A percentile compares a stretch with the other conserved stretches of the same genome.
These are phyloP conservation scores for Eudorina sp. DNA, from an alignment of 139 green algal genomes.

Conservation along the genomic window DNA sequence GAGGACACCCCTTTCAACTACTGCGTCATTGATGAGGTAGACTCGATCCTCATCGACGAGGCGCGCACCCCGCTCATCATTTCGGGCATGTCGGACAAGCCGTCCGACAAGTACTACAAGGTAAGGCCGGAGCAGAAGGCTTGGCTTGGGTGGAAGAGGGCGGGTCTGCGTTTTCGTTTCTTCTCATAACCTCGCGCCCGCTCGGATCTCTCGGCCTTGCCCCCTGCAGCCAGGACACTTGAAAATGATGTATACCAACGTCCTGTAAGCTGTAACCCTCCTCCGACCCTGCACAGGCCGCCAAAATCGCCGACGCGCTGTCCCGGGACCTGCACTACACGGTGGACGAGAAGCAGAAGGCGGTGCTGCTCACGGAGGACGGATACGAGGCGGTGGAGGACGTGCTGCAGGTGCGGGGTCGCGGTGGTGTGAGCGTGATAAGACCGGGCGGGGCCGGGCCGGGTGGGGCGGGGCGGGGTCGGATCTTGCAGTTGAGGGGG, in stretches of 20 bases:
- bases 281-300: slow-evolving; percentile 56
- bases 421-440: too few species aligned
- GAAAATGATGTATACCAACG: too few species aligned
- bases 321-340: slow-evolving; percentile 95
- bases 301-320: slow-evolving; percentile 91
- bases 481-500: too few species aligned
- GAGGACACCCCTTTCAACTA: slow-evolving; percentile 88
- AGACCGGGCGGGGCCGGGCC: neutral
- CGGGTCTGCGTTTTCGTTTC: neutral
- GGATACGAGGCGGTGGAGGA: slow-evolving; percentile 98
- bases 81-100: slow-evolving; percentile 89
- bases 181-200: neutral
- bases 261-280: too few species aligned
- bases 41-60: slow-evolving; percentile 99
- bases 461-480: neutral
- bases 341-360: slow-evolving; percentile 99
- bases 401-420: slow-evolving; percentile 81
- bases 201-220: neutral
- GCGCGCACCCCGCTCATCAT: slow-evolving; percentile 98
- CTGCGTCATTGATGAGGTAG: slow-evolving; percentile 94
- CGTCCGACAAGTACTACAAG: slow-evolving; percentile 89
- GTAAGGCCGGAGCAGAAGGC: slow-evolving; percentile 28
- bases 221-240: too few species aligned
- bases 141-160: neutral
- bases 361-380: slow-evolving; percentile 96